Evolutionary conservation across 2,329 filamentous ascomycete genomes (phyloP), one percentile per base, ranked within the genome.

Genomic region (Fusarium protoensiforme): DNA sequence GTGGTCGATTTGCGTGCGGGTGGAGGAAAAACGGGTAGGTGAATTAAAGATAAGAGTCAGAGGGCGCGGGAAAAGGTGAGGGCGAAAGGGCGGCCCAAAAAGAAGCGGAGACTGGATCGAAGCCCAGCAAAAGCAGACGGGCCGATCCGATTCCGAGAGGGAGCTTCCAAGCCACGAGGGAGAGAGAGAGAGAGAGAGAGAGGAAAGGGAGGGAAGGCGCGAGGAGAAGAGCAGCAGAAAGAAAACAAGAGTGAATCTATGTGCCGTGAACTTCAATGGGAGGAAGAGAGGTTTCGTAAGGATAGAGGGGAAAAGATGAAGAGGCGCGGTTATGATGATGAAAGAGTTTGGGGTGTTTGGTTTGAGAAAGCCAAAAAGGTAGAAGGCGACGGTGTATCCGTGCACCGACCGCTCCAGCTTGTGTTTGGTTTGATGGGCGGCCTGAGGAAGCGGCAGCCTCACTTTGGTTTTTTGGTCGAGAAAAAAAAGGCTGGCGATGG

Each of bases 61-160:
- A 73, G 33, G 13, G 48, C 41, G 24, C 24, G 24, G 43, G 10
- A 48, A 56, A 64, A 66, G 60, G 31, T 58, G 43, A 63, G 62
- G 62, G 61, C 61, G 61, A 64, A 62, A 39, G 56, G 41, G 64
- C 71, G 46, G 65, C 65, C 46, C 43, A 71, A 69, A 69, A 58
- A 71, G 69, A 71, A 76, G 67, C 71, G 71, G 77, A 76, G 70
- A 64, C 68, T 61, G 74, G 71, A 77, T 67, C 67, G 73, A 74
- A 71, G 73, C n/a, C n/a, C 75, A 71, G 67, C 20, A 69, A 65
- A 62, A 62, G 39, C 39, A 41, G 60, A 74, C 72, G 72, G 72
- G 70, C 72, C 72, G 67, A 74, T 69, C 75, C 74, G 70, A 71
- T 72, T 75, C 72, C 70, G 71, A 67, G 59, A 67, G 54, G 38